These are phyloP conservation scores for Colletotrichum spaethianum DNA, from an alignment of 2,329 filamentous ascomycete species.

Conservation along the genomic window DNA sequence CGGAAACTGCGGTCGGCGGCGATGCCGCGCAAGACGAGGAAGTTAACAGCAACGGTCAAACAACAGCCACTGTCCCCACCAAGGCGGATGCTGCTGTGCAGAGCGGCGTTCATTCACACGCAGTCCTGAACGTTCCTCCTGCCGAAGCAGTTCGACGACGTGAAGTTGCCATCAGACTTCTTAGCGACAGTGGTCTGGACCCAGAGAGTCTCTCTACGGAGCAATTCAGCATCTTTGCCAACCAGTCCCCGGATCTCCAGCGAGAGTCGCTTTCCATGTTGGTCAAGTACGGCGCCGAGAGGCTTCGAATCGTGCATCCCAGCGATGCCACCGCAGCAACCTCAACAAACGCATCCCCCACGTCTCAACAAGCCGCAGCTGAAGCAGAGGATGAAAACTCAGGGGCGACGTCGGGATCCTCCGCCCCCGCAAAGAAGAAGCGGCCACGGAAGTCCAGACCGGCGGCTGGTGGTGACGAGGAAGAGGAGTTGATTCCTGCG, in stretches of 20 bases:
- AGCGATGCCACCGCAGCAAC: conserved; percentile 50
- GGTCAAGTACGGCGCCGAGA: conserved; percentile 69
- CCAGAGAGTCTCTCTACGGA: conserved; percentile 66
- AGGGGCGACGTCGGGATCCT: conserved; percentile 16
- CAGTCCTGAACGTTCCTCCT: conserved; percentile 50
- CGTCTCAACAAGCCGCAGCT: conserved; percentile 40
- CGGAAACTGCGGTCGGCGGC: conserved; percentile 3
- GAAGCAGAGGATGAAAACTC: conserved; percentile 37
- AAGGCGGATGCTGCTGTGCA: conserved; percentile 39
- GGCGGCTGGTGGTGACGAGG: not conserved
- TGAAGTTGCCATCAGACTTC: conserved; percentile 63
- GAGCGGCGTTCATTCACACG: conserved; percentile 39
- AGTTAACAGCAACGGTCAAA: conserved; percentile 11
- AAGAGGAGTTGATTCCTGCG: conserved; percentile 15
- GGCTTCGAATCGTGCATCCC: conserved; percentile 70
- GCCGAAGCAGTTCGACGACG: conserved; percentile 66
- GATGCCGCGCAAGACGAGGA: conserved; percentile 6
- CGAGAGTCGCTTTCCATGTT: conserved; percentile 70
- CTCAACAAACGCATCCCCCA: conserved; percentile 45
- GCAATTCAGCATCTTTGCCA: conserved; percentile 72
- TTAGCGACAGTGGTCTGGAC: conserved; percentile 63
- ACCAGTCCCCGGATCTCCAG: conserved; percentile 70
- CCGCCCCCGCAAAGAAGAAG: conserved; percentile 38
- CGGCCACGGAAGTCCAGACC: conserved; percentile 35
- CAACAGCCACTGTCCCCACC: conserved; percentile 19